Base-by-base conservation (phyloP, 176 grass and related monocot species). In the Aegilops speltoides region DNA sequence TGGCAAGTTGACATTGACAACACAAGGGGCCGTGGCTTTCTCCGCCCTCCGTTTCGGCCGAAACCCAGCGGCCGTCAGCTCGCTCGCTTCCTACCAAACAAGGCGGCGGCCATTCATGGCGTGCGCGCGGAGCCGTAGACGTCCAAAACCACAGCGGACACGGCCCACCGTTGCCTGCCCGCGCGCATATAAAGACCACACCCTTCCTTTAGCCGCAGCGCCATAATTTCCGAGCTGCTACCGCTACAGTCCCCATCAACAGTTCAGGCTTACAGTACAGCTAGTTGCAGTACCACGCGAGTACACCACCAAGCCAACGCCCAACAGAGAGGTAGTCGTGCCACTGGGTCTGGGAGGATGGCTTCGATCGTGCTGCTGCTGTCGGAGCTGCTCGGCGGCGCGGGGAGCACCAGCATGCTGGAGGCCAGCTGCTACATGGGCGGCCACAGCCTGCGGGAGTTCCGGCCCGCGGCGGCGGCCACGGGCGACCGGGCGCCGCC, bases 291-390 rank as follows among this genome's bases (percentile, higher is more conserved):
- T 15, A 46, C 28, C 5, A 46, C 28, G 13, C 29, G 10, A 11
- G n/a, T 1, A 68, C 66, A 72, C 65, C 66, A 25, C 24, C 72
- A 29, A 75, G 67, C 36, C 36, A 37, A 37, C 36, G 36, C 36
- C 20, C 19, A 12, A 38, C 33, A 10, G 41, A 45, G 38, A 17
- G 25, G 11, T 12, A 15, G 26, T 54, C 0, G 13, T 54, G 1
- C 50, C 61, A 19, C 3, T 48, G 45, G 14, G 46, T 12, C 3
- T 48, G 45, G 14, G 46, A 50, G 46, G 46, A 91, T 91, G 89
- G 89, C 89, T n/a, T 91, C 89, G 6, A 88, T 88, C 68, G 37
- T 85, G 24, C 37, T 91, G 50, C 82, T 91, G 76, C 69, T 91
- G 34, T 91, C 89, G 77, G 85, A 91, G 85, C 85, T 91, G 61